Evolutionary conservation across 495 filamentous ascomycete species (phyloP).

Genomic region (Lentithecium fluviatile): DNA sequence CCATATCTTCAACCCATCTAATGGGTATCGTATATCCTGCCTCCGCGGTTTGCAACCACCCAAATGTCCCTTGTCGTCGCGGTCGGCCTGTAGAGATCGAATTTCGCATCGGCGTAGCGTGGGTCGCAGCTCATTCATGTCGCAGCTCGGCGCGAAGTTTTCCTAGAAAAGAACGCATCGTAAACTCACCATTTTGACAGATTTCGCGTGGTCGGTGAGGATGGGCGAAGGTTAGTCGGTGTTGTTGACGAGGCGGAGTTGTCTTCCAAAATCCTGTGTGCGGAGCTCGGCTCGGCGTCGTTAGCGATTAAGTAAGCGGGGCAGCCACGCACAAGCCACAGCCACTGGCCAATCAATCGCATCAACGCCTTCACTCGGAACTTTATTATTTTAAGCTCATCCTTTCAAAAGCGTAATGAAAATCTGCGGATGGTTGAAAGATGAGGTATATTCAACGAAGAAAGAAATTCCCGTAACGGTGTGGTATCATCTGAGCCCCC

Average conservation of each 20-base stretch:
- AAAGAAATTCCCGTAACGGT: constrained; percentile 4
- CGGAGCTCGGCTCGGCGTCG: constrained; percentile 22
- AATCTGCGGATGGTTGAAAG: not conserved
- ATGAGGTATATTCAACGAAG: not conserved
- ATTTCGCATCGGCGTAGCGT: not conserved
- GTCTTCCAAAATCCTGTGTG: constrained; percentile 22
- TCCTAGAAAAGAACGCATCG: too few species aligned
- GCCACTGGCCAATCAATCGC: not conserved
- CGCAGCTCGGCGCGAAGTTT: not conserved
- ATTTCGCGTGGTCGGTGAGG: constrained; percentile 45
- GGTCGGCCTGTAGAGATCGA: too few species aligned
- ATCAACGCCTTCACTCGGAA: too few species aligned
- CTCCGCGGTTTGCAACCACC: too few species aligned
- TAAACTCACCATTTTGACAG: constrained; percentile 61
- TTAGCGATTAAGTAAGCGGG: constrained; percentile 20
- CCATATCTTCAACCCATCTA: too few species aligned
- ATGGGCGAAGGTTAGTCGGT: constrained; percentile 25
- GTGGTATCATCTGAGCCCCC: constrained; percentile 17
- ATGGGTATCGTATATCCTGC: too few species aligned
- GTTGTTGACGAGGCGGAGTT: constrained; percentile 6
- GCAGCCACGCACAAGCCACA: constrained; percentile 20
- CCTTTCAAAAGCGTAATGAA: too few species aligned
- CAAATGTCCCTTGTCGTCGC: too few species aligned
- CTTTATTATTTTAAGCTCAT: too few species aligned
- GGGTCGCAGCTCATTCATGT: constrained; percentile 8